phyloP scores from a whole-genome alignment of 2,329 filamentous ascomycete genomes.

The Clonostachys rhizophaga region DNA sequence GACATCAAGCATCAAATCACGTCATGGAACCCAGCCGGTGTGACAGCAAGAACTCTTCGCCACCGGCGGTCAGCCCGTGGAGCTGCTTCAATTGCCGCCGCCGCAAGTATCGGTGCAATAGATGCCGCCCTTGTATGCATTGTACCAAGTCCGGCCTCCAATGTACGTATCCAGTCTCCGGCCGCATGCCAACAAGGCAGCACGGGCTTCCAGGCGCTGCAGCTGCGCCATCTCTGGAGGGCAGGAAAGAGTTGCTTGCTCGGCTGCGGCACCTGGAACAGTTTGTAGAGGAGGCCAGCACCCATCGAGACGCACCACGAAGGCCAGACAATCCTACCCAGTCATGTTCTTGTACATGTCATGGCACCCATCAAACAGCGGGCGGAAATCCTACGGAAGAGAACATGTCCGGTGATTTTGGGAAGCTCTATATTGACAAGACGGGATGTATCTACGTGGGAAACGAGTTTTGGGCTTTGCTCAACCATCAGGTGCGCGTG shows the following conservation, averaged over 20 bases:
- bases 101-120: slow-evolving; percentile 44
- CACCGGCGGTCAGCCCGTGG: neutral
- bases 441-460: slow-evolving; percentile 55
- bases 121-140: slow-evolving; percentile 37
- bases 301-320: too few relatives aligned
- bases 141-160: slow-evolving; percentile 38
- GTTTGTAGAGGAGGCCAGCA: neutral
- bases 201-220: neutral
- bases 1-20: too few relatives aligned
- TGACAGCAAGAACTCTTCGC: too few relatives aligned
- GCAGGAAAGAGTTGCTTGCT: slow-evolving; percentile 10
- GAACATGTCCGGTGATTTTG: slow-evolving; percentile 43
- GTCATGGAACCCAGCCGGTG: too few relatives aligned
- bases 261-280: slow-evolving; percentile 13
- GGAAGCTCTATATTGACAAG: slow-evolving; percentile 52
- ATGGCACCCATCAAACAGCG: too few relatives aligned
- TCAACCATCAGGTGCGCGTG: slow-evolving; percentile 63
- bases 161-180: slow-evolving; percentile 31
- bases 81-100: slow-evolving; percentile 41
- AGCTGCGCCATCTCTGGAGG: neutral
- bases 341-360: too few relatives aligned
- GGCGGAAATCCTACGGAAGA: slow-evolving; percentile 7
- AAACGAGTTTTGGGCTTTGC: slow-evolving; percentile 70
- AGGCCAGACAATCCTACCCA: too few relatives aligned
- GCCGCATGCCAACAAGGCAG: neutral